A percentile compares a stretch with the other conserved stretches of the same genome.
phyloP scores from a whole-genome alignment of 805 yeast species.

The Yamadazyma philogaea region DNA sequence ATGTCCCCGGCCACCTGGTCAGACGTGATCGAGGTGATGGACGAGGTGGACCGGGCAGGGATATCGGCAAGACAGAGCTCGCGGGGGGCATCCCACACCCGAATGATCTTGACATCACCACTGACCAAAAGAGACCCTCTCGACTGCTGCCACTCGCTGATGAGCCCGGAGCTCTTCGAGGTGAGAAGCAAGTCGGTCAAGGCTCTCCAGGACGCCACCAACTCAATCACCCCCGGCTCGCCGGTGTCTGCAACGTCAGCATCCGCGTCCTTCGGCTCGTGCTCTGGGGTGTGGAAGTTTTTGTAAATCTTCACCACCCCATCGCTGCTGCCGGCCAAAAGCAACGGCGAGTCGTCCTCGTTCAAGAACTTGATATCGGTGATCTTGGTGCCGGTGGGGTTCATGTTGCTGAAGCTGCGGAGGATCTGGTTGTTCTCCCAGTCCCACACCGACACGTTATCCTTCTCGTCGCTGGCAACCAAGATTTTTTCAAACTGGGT shows the following conservation, averaged over 20 bases:
- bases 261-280: conserved; percentile 22
- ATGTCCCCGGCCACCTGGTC: conserved; percentile 94
- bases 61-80: conserved; percentile 83
- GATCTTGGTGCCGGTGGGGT: conserved; percentile 83
- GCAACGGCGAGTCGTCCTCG: conserved; percentile 86
- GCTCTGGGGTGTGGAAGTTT: conserved; percentile 51
- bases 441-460: conserved; percentile 81
- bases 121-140: conserved; percentile 87
- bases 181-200: conserved; percentile 79
- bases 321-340: conserved; percentile 87
- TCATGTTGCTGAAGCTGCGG: conserved; percentile 74
- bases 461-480: conserved; percentile 78
- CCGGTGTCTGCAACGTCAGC: too few relatives aligned
- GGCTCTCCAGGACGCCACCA: conserved; percentile 90
- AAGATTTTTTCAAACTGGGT: conserved; percentile 88
- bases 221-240: conserved; percentile 35
- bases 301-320: conserved; percentile 89
- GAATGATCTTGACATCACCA: conserved; percentile 89
- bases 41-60: conserved; percentile 85
- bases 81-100: conserved; percentile 96
- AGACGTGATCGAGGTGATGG: conserved; percentile 86
- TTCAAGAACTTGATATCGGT: conserved; percentile 84
- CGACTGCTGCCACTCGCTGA: conserved; percentile 96
- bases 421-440: conserved; percentile 65
- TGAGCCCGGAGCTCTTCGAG: conserved; percentile 76